These are phyloP conservation scores for cucumber (Cucumis sativus) DNA, from an alignment of 306 rosid species.

Conservation along the genomic window Cucumber_9930_V3 NC_026655.2:31864501-31865000, in stretches of 20 bases:
- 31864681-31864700: no score
- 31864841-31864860: neutral
- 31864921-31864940: slow-evolving; percentile 96
- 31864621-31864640: neutral
- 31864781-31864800: neutral
- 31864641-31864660: neutral
- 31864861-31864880: neutral
- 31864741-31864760: no score
- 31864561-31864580: slow-evolving; percentile 30
- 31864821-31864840: neutral
- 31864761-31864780: neutral
- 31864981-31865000: slow-evolving; percentile 91
- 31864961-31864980: slow-evolving; percentile 90
- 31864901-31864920: slow-evolving; percentile 67
- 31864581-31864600: slow-evolving; percentile 97
- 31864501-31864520: slow-evolving; percentile 99
- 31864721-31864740: no score
- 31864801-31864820: neutral
- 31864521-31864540: slow-evolving; percentile 89
- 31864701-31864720: no score
- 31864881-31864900: neutral
- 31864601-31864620: slow-evolving; percentile 34
- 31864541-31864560: slow-evolving; percentile 32
- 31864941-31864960: slow-evolving; percentile 86
- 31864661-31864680: neutral